Evolutionary conservation across 2,329 filamentous ascomycete genomes (phyloP), one percentile per base, ranked within the genome.

Genomic region (Raffaelea arxii): DNA sequence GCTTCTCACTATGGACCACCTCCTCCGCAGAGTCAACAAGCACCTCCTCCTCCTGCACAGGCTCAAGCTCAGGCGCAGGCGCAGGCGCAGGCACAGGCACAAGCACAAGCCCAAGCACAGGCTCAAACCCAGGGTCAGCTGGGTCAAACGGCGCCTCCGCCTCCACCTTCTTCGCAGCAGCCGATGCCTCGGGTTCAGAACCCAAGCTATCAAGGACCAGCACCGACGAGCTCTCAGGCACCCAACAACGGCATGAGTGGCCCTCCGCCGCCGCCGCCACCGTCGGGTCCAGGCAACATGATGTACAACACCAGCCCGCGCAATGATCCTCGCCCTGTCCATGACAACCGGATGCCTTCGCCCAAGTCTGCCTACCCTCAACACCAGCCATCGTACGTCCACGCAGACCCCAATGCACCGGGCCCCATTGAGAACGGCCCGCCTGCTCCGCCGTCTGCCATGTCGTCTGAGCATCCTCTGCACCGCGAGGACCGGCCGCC

Each of bases 331-430:
- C 80, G 89, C 44, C 84, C 85, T 2, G 75, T 92, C 52, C 78
- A 91, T 54, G 90, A 95, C 54, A 87, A 84, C 59, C 81, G 86
- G 50, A 85, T 90, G 65, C 79, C 86, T n/a, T 96, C 91, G n/a
- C 90, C 90, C 49, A 90, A 89, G 58, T 84, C 87, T 35, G 81
- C 80, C 7, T 95, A 92, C 58, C 82, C 84, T 5, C 86, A 90
- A 57, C 86, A 86, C 52, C 85, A 83, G 53, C 67, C 72, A 25
- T 63, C 67, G 0, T 94, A 87, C 59, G 72, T 86, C 53, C 86
- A 88, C 54, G 78, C 78, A 40, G 86, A 89, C 32, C 75, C 77
- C 43, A 85, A 87, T 58, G 82, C 83, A 27, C 75, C 75, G 52
- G 80, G 82, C 21, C 80, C 84, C 43, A 53, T 55, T 24, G 54